Evolutionary conservation across 106 monocot genomes (phyloP).

Genomic region (Phalaenopsis aphrodite): DNA sequence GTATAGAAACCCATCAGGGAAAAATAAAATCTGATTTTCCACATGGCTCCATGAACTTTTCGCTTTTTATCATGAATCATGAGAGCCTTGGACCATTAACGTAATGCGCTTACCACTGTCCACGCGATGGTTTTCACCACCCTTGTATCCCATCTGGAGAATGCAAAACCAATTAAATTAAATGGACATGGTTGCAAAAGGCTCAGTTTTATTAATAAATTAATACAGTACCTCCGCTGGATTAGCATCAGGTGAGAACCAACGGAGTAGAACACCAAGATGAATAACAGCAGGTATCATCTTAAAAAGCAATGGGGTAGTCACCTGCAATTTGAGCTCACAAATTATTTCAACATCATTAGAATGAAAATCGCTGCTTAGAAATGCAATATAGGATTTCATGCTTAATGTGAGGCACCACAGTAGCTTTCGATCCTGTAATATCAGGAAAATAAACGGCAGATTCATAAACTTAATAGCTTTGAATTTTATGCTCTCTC

Average conservation of each 20-base stretch:
- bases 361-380: not conserved
- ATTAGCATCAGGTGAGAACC: constrained; percentile 34
- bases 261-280: constrained; percentile 36
- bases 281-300: constrained; percentile 44
- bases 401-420: not conserved
- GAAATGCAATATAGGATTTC: not conserved
- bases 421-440: no score
- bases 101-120: constrained; percentile 53
- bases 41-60: constrained; percentile 15
- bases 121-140: constrained; percentile 37
- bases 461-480: no score
- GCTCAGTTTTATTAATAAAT: not conserved
- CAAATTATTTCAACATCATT: not conserved
- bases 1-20: constrained; percentile 11
- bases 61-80: constrained; percentile 37
- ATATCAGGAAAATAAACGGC: no score
- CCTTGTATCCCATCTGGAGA: constrained; percentile 25
- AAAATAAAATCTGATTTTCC: constrained; percentile 13
- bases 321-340: constrained; percentile 22
- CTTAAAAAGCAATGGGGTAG: constrained; percentile 44
- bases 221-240: constrained; percentile 20
- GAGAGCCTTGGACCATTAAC: constrained; percentile 60
- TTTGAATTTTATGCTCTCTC: not conserved
- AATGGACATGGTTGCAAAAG: not conserved
- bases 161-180: not conserved